Conservation (phyloP, 805 yeast species). For the Hanseniaspora lachancei region DNA sequence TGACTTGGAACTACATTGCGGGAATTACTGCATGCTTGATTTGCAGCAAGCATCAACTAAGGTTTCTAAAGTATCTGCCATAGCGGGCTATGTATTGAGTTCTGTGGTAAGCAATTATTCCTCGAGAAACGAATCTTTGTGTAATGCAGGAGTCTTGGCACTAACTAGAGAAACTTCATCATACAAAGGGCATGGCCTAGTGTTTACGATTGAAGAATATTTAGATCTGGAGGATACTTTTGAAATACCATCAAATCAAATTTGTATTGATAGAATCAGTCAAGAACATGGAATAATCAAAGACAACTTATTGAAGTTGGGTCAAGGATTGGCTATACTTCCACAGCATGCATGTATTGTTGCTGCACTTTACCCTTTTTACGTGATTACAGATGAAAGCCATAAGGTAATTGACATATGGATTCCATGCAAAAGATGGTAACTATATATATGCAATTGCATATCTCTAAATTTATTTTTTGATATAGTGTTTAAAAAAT, state of each 20-base stretch:
- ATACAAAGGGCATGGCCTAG: constrained; percentile 44
- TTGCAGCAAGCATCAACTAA: constrained; percentile 66
- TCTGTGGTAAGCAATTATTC: constrained; percentile 50
- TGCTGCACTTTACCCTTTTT: constrained; percentile 48
- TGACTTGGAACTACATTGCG: constrained; percentile 62
- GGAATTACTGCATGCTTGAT: constrained; percentile 62
- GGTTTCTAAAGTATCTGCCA: constrained; percentile 33
- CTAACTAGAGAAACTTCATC: constrained; percentile 52
- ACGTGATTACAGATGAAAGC: constrained; percentile 38
- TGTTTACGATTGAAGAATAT: constrained; percentile 11
- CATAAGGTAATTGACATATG: constrained; percentile 46
- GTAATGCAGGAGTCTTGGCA: constrained; percentile 63
- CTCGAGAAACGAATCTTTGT: constrained; percentile 38
- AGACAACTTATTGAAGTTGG: constrained; percentile 30
- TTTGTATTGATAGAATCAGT: constrained; percentile 56
- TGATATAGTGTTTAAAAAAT: not conserved
- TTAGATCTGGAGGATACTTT: constrained; percentile 20
- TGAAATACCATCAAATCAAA: constrained; percentile 31
- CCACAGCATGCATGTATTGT: constrained; percentile 70
- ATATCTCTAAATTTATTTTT: no score
- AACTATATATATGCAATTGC: not conserved
- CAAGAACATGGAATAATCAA: constrained; percentile 70
- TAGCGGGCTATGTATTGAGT: constrained; percentile 44
- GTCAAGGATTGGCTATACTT: constrained; percentile 40
- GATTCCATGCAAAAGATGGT: constrained; percentile 50